phyloP scores from a whole-genome alignment of 2,329 filamentous ascomycete genomes.

The Trichophyton verrucosum region DNA sequence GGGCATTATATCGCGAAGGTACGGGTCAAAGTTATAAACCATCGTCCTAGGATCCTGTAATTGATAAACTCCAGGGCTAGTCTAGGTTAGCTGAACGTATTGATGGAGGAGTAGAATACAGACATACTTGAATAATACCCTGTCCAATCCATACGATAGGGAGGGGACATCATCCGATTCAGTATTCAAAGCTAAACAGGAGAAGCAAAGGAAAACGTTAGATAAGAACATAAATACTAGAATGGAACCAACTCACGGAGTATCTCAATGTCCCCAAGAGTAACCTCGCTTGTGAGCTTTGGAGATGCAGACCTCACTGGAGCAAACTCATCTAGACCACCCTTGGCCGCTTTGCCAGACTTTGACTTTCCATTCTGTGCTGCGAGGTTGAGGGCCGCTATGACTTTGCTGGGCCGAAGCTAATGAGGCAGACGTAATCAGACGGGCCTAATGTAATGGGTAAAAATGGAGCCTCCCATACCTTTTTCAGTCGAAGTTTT shows the following conservation, averaged over 20 bases:
- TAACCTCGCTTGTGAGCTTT: neutral
- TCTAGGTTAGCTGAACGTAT: conserved; percentile 2
- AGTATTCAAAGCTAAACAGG: conserved; percentile 25
- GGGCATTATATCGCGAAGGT: conserved; percentile 85
- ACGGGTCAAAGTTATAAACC: conserved; percentile 95
- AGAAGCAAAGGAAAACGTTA: neutral
- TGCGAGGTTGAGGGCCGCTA: neutral
- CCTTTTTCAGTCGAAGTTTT: neutral
- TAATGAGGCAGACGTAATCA: neutral
- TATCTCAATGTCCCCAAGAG: neutral
- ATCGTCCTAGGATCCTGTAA: conserved; percentile 77
- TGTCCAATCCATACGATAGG: conserved; percentile 63
- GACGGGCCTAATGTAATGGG: neutral
- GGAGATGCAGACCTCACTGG: neutral
- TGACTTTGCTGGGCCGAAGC: neutral
- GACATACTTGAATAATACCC: conserved; percentile 76
- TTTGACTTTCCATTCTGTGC: neutral
- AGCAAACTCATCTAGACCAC: neutral
- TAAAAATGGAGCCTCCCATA: neutral
- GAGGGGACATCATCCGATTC: conserved; percentile 46
- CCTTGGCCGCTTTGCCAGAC: neutral
- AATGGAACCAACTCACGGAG: neutral
- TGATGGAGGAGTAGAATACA: neutral
- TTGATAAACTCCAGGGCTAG: conserved; percentile 67
- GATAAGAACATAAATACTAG: neutral